phyloP scores from a whole-genome alignment of 2,329 filamentous ascomycete species.

The Beauveria sp. region DNA sequence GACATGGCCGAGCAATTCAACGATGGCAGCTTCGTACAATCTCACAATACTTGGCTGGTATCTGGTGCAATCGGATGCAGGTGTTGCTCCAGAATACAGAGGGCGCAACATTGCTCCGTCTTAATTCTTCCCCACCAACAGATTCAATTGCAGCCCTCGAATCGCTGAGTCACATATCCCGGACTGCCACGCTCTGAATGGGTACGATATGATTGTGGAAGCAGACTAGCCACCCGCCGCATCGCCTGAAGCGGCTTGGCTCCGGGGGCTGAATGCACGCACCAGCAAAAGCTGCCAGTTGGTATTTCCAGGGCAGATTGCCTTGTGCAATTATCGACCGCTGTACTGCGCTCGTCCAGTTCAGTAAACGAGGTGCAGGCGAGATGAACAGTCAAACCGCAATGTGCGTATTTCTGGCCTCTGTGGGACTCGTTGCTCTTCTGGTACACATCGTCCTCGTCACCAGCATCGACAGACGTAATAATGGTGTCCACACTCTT shows the following conservation, averaged over 20 bases:
- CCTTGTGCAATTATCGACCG: background rate
- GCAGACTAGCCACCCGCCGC: background rate
- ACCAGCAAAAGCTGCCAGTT: background rate
- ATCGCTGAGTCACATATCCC: background rate
- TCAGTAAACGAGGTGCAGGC: conserved; percentile 2
- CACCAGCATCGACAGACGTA: background rate
- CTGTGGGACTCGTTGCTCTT: background rate
- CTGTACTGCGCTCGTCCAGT: background rate
- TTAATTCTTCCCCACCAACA: background rate
- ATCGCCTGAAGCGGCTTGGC: background rate
- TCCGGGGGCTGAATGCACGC: background rate
- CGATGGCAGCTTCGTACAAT: background rate
- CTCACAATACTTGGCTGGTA: background rate
- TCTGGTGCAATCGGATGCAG: background rate
- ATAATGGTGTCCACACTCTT: background rate
- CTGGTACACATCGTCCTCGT: background rate
- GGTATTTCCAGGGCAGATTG: background rate
- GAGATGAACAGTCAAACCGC: background rate
- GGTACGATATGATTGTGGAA: background rate
- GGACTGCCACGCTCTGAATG: background rate
- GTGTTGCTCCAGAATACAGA: background rate
- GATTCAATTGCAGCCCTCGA: background rate
- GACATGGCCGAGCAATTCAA: background rate
- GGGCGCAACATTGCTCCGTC: background rate
- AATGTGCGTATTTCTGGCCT: background rate